Conservation (phyloP, 208 protist genomes). For the Trichomonas gallinae region DNA sequence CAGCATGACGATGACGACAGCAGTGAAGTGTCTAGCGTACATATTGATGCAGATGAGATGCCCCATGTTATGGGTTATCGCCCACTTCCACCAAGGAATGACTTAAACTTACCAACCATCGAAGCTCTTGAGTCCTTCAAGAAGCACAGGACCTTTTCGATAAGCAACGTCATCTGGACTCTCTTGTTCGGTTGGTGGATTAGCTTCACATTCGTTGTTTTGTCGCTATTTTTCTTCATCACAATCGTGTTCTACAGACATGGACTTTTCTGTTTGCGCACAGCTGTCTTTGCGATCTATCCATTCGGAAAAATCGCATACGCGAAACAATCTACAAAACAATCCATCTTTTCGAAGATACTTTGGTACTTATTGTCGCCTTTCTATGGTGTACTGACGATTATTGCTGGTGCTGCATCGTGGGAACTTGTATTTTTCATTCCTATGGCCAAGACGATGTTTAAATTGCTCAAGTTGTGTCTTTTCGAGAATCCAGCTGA, state of each 20-base stretch:
- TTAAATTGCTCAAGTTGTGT: neutral
- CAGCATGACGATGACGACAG: neutral
- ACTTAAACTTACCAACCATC: neutral
- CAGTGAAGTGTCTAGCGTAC: neutral
- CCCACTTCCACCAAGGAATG: neutral
- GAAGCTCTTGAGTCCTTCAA: neutral
- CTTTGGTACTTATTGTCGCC: neutral
- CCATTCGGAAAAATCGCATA: neutral
- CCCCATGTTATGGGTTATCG: neutral
- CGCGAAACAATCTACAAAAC: neutral
- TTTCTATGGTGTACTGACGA: neutral
- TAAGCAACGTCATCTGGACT: neutral
- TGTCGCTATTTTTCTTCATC: neutral
- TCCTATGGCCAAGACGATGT: neutral
- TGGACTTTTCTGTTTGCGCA: neutral
- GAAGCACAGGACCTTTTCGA: neutral
- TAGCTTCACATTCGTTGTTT: neutral
- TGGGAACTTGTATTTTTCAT: constrained; percentile 3
- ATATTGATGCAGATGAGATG: neutral
- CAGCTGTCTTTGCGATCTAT: neutral
- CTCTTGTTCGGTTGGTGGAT: neutral
- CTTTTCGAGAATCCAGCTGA: neutral
- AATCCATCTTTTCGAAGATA: neutral
- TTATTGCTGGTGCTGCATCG: neutral
- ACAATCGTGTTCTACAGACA: neutral